These are phyloP conservation scores for Halocafeteria seosinensis DNA, from an alignment of 108 stramenopile genomes.

Conservation along the genomic window DNA sequence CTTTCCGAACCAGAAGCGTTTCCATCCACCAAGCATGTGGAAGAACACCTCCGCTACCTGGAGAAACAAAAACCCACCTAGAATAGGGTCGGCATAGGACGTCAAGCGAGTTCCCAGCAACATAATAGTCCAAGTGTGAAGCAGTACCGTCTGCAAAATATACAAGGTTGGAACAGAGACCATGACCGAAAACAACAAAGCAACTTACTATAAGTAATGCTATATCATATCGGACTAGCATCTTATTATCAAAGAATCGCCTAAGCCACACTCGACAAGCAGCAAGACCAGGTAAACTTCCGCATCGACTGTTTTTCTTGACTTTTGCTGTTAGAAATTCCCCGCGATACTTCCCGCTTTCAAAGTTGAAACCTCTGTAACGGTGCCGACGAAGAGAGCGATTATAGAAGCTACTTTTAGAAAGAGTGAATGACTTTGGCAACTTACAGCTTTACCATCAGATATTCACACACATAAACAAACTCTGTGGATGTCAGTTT, in stretches of 20 bases:
- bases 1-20: background rate
- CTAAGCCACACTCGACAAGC: background rate
- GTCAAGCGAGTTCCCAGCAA: background rate
- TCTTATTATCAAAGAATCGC: background rate
- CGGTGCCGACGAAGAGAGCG: too few relatives aligned
- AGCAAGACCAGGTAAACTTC: background rate
- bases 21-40: too few relatives aligned
- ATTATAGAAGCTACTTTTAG: too few relatives aligned
- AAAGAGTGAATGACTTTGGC: too few relatives aligned
- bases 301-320: background rate
- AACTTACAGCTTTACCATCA: background rate
- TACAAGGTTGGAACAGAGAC: background rate
- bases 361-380: background rate
- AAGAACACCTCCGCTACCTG: background rate
- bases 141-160: background rate
- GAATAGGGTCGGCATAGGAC: background rate
- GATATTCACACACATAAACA: background rate
- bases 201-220: too few relatives aligned
- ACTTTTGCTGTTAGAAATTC: background rate
- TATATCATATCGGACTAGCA: background rate
- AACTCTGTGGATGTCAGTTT: background rate
- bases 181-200: background rate
- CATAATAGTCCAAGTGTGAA: background rate
- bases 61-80: background rate
- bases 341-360: background rate